Percentiles rank a stretch among this genome's conserved stretches.
Conservation (phyloP, 2,329 filamentous ascomycete species). For the Colletotrichum sp. region DNA sequence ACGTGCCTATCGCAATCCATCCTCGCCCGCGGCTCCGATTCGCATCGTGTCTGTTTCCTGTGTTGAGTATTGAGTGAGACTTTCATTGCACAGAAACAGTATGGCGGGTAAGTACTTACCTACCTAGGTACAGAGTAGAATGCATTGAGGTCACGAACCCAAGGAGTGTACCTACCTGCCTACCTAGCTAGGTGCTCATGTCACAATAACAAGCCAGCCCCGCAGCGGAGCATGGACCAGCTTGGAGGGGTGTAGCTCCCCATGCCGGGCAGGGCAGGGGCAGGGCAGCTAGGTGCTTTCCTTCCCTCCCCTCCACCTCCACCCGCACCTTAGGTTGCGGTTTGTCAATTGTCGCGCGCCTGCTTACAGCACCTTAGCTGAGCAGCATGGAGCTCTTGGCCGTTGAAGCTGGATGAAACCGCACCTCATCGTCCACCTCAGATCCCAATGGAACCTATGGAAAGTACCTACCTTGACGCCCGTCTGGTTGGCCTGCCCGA, state of each 20-base stretch:
- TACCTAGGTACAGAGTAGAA: not conserved
- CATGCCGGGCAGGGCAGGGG: not conserved
- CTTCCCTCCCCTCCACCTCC: not conserved
- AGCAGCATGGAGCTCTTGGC: not conserved
- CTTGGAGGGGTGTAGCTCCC: not conserved
- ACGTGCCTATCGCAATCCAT: not conserved
- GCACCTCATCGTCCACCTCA: not conserved
- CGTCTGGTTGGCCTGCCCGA: not conserved
- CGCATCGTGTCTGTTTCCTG: not conserved
- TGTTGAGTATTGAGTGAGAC: not conserved
- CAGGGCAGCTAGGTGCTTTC: not conserved
- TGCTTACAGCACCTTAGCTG: not conserved
- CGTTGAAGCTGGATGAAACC: not conserved
- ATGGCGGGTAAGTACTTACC: not conserved
- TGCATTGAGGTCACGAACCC: not conserved
- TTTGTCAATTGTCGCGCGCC: not conserved
- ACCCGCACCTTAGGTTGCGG: not conserved
- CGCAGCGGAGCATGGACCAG: not conserved
- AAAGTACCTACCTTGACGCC: not conserved
- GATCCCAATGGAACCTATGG: not conserved
- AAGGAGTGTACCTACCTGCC: not conserved
- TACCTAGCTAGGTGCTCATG: not conserved
- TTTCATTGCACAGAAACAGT: not conserved
- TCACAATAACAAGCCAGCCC: not conserved
- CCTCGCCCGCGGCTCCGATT: not conserved